phyloP scores from a whole-genome alignment of 106 monocot genomes.

The Phalaenopsis aphrodite region DNA sequence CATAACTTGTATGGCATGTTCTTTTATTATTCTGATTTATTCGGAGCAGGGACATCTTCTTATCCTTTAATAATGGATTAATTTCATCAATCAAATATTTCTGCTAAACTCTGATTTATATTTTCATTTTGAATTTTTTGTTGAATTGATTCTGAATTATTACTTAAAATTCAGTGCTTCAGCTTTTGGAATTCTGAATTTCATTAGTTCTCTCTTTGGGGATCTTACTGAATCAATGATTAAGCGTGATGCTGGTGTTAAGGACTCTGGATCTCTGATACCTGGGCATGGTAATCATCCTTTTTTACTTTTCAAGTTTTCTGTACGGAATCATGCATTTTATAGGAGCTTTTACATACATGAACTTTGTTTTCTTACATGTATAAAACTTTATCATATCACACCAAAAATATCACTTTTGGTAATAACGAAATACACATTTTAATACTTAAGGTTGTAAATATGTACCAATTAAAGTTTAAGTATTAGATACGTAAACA shows the following conservation, averaged over 20 bases:
- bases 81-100: neutral
- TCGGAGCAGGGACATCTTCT: neutral
- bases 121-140: neutral
- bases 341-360: too few relatives aligned
- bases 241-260: conserved; percentile 96
- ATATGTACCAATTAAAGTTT: too few relatives aligned
- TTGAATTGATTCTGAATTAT: neutral
- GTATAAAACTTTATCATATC: too few relatives aligned
- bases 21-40: neutral
- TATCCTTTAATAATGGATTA: neutral
- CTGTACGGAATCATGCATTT: neutral
- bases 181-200: conserved; percentile 81
- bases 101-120: neutral
- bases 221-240: conserved; percentile 94
- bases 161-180: conserved; percentile 45
- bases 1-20: neutral
- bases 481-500: too few relatives aligned
- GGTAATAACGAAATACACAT: too few relatives aligned
- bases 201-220: conserved; percentile 80
- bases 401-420: too few relatives aligned
- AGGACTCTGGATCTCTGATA: conserved; percentile 97
- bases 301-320: neutral
- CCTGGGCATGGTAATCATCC: conserved; percentile 76
- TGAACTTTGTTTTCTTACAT: too few relatives aligned
- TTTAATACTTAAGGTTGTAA: too few relatives aligned